Evolutionary conservation across 352 stramenopile genomes (phyloP), one percentile per base, ranked within the genome.

Genomic region (Phytophthora sp.): DNA sequence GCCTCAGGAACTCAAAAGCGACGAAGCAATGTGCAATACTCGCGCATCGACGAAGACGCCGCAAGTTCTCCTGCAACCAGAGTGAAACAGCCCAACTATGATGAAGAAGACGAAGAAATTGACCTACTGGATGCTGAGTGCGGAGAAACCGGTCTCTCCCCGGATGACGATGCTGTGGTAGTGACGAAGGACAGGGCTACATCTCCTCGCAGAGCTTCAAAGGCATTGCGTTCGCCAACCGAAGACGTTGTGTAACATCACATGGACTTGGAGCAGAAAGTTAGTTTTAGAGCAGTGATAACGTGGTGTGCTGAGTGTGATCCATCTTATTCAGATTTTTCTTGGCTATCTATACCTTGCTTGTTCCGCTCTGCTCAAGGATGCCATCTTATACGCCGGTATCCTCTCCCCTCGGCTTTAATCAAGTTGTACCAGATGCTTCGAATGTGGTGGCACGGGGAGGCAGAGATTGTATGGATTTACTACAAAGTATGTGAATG

Each of bases 1-100:
- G 27, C 27, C 8, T 38, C 50, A 32, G 46, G 38, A 2, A n/a
- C 13, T 42, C 52, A 55, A 11, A 69, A 63, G 37, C 54, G 18
- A 23, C 49, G 45, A 57, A 49, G 39, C 5, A 64, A 64, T 24
- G 66, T 71, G 30, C 61, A 71, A 34, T 75, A 75, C 24, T 67
- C 61, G 31, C 66, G 61, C 32, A 55, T 75, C 54, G 23, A 41
- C 52, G 60, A 54, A 59, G 41, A 56, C 31, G 27, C 12, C 28
- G 37, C 18, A 4, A 54, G 35, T n/a, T 74, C 53, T 23, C 53
- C 53, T 18, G 21, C 23, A 45, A 15, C 41, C 0, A 23, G 17
- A 41, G 52, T 26, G 32, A 31, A 49, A 13, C 24, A 31, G 34
- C 20, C 48, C 7, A 43, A 50, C 13, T 59, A 64, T 32, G 24